Base-by-base conservation (phyloP, 2,329 filamentous ascomycete genomes). In the Plectosphaerella cucumerina region DNA sequence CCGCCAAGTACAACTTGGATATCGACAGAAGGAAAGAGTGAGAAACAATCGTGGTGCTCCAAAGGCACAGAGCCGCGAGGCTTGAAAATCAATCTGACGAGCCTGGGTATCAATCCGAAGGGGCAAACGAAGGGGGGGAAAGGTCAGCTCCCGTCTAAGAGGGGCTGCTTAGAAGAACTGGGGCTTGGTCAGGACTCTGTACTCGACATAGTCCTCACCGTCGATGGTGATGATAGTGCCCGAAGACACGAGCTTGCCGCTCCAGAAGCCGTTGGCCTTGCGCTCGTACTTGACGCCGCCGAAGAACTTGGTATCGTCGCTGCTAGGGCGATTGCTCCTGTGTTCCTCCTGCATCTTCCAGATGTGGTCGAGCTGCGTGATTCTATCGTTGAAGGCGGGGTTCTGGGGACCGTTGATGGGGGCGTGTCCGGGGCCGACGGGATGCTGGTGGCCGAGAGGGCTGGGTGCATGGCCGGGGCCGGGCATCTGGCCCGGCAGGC, bases 191-290 rank as follows among this genome's bases (percentile, higher is more conserved):
- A 86, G 73, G 2, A 86, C 80, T 2, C 82, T 76, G 56, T 86
- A 86, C 62, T 86, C 83, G 33, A 86, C 81, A 53, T 82, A 86
- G 55, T 86, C 83, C 61, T 86, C 82, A 20, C 82, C 83, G 53
- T 86, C 81, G 53, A 86, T 86, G 45, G 70, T 84, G 58, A 86
- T 76, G 20, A 86, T 81, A 10, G 76, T 77, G 5, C 82, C 79
- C 53, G 81, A 75, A 44, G 79, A 82, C 26, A 84, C 81, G n/a
- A 85, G 74, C 61, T 84, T 84, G 21, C 82, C 82, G 54, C 76
- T 71, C 53, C 86, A 85, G 0, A 81, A 81, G 0, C 83, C 83
- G 4, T 67, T 82, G 31, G 73, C 64, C 66, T 84, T 85, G 49
- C 81, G 76, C 64, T 84, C 80, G 56, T 86, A 86, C 62, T 81